Base-by-base conservation (phyloP, 129 eudicot genomes). In the Smallanthus sonchifolius region DNA sequence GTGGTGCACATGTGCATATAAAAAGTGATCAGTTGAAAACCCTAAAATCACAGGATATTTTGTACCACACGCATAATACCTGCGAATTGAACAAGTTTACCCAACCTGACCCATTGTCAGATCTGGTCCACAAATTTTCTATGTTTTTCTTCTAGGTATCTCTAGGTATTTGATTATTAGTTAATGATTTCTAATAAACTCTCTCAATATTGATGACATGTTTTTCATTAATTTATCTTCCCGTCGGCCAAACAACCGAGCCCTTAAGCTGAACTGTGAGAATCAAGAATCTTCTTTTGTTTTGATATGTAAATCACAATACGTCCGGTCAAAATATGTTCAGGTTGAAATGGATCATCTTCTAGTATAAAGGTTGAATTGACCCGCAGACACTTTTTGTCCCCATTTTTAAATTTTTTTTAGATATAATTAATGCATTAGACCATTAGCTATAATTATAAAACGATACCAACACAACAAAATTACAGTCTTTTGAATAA, bases 241-340 rank as follows among this genome's bases (percentile, higher is more conserved):
- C 43, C 9, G 32, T 10, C 32, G 19, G 30, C 30, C 30, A 24
- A 24, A 24, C 30, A 24, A 24, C 30, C 30, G 30, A 24, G 1
- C 43, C 67, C 67, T 10, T 9, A 61, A 61, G 67, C 19, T 61
- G 67, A 34, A 11, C 8, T 1, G 5, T 61, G 37, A n/a, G 39
- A 15, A 3, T 37, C 69, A 48, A 24, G 43, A 49, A 9, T 14
- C 40, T 35, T 49, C 9, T 30, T 7, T 35, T 51, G 61, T 34
- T 69, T 69, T 48, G 74, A 48, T 35, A 49, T 17, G 63, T 35
- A 35, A 45, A 16, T 69, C 63, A 51, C 36, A 34, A 70, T n/a
- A 70, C 51, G 75, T 54, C 6, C 7, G 49, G 20, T 49, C 20
- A 49, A 4, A 49, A 3, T 16, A 24, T 16, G 32, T 55, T 17